Percentiles rank a stretch among this genome's conserved stretches.
These are phyloP conservation scores for Bryoglossum gracile DNA, from an alignment of 495 filamentous ascomycete genomes.

Conservation along the genomic window DNA sequence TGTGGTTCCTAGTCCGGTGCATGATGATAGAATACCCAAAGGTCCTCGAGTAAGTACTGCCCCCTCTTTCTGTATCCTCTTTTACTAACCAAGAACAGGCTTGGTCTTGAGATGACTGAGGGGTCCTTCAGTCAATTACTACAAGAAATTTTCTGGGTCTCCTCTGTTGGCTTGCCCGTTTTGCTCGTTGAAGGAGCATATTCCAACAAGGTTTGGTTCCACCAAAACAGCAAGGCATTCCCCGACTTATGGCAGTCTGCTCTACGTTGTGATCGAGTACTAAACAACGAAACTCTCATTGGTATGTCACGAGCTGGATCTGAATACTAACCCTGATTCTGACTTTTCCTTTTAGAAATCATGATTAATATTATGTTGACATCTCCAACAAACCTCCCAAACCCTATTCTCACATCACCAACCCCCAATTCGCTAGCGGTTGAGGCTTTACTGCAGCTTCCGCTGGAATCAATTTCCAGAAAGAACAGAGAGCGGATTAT, in stretches of 20 bases:
- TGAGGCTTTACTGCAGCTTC: slow-evolving; percentile 12
- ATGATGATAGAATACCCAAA: slow-evolving; percentile 20
- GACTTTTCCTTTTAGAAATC: slow-evolving; percentile 1
- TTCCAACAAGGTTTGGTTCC: too few relatives aligned
- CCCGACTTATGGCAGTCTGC: slow-evolving; percentile 15
- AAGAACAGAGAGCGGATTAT: slow-evolving; percentile 33
- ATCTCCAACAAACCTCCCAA: slow-evolving; percentile 5
- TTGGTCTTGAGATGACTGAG: slow-evolving; percentile 3
- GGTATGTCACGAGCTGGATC: slow-evolving; percentile 1
- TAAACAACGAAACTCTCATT: slow-evolving; percentile 9
- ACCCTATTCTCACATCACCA: slow-evolving; percentile 11
- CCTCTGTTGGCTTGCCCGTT: slow-evolving; percentile 7
- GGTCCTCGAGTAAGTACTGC: slow-evolving; percentile 10
- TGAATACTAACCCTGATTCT: background rate
- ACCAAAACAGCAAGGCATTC: slow-evolving; percentile 8
- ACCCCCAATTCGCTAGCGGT: slow-evolving; percentile 16
- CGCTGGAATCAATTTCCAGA: slow-evolving; percentile 24
- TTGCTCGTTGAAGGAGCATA: too few relatives aligned
- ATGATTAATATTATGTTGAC: slow-evolving; percentile 20
- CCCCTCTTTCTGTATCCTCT: too few relatives aligned
- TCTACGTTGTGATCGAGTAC: slow-evolving; percentile 8
- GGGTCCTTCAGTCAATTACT: slow-evolving; percentile 7
- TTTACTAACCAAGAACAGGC: slow-evolving; percentile 4
- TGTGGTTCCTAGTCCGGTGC: slow-evolving; percentile 8
- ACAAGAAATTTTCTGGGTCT: slow-evolving; percentile 20